Base-by-base conservation (phyloP, 331 rosid genomes). In the Saraca asoca region DNA sequence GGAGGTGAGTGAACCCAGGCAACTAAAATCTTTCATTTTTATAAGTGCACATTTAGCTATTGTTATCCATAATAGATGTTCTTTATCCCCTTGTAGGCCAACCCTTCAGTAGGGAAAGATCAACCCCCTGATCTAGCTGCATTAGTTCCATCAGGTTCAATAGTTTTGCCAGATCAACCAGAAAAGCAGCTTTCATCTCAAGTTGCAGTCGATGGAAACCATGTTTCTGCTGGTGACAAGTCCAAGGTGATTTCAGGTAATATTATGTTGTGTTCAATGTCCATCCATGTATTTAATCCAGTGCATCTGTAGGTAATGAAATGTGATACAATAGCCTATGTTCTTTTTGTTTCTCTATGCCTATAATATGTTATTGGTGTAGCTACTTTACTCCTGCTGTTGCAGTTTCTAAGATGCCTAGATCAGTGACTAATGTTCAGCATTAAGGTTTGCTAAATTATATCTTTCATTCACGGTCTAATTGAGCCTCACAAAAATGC, bases 51-150 rank as follows among this genome's bases (percentile, higher is more conserved):
- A 6, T 24, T 34, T 59, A 12, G 17, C 42, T 15, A n/a, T 81
- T 46, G 45, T 52, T 45, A 5, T 29, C 41, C 63, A 49, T 62
- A 64, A 43, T 53, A 7, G 58, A 16, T 54, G 44, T 49, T 39
- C 31, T 29, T 58, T 50, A 71, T 73, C 61, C 12, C 54, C 55
- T 43, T 69, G 52, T 83, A 94, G 99, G 96, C 95, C 68, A 94
- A 85, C 69, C 99, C 96, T 58, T 9, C 83, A 0, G 85, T 94
- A 20, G 96, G 99, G 48, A 94, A 94, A 74, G 97, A 94, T 79
- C 94, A 84, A 71, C 96, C 97, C 34, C 98, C 98, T 44, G 97
- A 94, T 83, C 96, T 94, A 71, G 98, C 97, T 20, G 73, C 80
- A 41, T 76, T 90, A 39, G 89, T 90, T 57, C 97, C 89, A 19